These are phyloP conservation scores for Sesbania bispinosa DNA, from an alignment of 306 rosid species.

Conservation along the genomic window DNA sequence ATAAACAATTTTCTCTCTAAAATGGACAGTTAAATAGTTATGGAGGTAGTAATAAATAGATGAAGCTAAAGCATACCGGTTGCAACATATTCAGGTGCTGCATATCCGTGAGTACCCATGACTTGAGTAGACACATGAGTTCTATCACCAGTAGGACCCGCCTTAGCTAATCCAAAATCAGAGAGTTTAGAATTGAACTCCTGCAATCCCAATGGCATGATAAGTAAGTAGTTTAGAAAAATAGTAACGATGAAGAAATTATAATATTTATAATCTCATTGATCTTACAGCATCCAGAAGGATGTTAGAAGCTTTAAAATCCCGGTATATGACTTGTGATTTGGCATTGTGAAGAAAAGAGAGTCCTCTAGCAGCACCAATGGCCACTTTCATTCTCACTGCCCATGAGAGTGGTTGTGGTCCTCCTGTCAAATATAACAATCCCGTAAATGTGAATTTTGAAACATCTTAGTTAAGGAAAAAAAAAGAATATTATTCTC, in stretches of 20 bases:
- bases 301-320: slow-evolving; percentile 95
- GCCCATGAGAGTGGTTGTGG: slow-evolving; percentile 89
- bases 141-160: slow-evolving; percentile 92
- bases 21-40: too few species aligned
- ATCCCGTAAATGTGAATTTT: slow-evolving; percentile 2
- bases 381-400: slow-evolving; percentile 86
- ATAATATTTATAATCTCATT: not conserved
- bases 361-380: slow-evolving; percentile 93
- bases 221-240: slow-evolving; percentile 3
- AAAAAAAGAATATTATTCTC: not conserved
- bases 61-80: slow-evolving; percentile 59
- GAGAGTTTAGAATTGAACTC: slow-evolving; percentile 90
- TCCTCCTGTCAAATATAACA: slow-evolving; percentile 60
- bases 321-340: slow-evolving; percentile 92
- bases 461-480: not conserved
- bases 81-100: slow-evolving; percentile 96
- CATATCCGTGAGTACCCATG: slow-evolving; percentile 95
- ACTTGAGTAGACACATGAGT: slow-evolving; percentile 97
- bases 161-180: slow-evolving; percentile 95
- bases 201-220: slow-evolving; percentile 40
- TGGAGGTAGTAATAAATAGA: too few species aligned
- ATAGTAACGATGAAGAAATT: not conserved
- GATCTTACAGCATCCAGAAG: slow-evolving; percentile 75
- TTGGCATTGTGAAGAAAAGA: slow-evolving; percentile 90
- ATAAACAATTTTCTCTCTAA: too few species aligned